phyloP scores from a whole-genome alignment of 441 rosid species.

The Aleurites moluccanus region DNA sequence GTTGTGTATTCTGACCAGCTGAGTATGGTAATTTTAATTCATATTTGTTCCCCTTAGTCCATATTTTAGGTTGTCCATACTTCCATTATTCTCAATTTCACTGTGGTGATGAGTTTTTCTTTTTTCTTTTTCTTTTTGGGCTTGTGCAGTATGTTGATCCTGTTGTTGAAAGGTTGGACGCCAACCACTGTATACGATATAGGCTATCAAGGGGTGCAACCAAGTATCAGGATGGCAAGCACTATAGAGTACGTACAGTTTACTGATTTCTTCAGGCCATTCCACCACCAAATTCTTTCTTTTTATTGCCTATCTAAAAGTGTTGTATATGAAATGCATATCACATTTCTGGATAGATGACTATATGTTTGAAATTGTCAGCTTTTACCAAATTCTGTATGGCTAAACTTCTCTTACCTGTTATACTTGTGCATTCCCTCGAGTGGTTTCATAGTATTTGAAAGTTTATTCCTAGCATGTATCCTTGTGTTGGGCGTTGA shows the following conservation, averaged over 20 bases:
- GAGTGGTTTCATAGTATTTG: neutral
- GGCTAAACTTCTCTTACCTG: constrained; percentile 2
- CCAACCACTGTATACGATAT: constrained; percentile 59
- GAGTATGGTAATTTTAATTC: constrained; percentile 57
- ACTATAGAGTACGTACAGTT: constrained; percentile 61
- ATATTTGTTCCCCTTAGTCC: neutral
- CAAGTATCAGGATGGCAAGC: constrained; percentile 86
- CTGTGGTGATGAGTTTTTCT: constrained; percentile 2
- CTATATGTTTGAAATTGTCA: neutral
- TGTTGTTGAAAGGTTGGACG: constrained; percentile 82
- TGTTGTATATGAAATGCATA: neutral
- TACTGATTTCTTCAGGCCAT: neutral
- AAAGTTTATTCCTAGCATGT: neutral
- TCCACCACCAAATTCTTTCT: neutral
- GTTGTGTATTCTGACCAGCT: constrained; percentile 82
- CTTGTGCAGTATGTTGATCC: constrained; percentile 73
- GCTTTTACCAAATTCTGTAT: neutral
- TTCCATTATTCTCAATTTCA: constrained; percentile 3
- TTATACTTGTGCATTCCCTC: neutral
- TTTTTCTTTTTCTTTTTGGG: constrained; percentile 13
- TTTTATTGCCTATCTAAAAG: neutral
- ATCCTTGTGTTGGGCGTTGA: neutral
- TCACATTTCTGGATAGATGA: neutral
- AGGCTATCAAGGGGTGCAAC: constrained; percentile 80
- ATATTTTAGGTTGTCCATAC: neutral